Evolutionary conservation across 495 filamentous ascomycete species (phyloP), one percentile per base, ranked within the genome.

Genomic region (Podospora australis): DNA sequence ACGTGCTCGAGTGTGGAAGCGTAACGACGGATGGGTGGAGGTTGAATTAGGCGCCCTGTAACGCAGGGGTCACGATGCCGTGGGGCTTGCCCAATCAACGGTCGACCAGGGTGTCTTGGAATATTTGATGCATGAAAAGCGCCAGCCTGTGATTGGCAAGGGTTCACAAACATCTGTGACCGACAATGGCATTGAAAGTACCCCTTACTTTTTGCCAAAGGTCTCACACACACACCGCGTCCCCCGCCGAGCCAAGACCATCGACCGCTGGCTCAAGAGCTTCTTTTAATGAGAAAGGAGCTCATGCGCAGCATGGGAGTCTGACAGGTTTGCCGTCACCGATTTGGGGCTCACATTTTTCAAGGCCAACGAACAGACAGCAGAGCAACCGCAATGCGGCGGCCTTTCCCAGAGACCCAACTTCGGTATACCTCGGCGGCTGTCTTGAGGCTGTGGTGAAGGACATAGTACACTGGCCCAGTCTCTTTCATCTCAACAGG

Each of bases 21-120:
- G n/a, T n/a, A n/a, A n/a, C n/a, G n/a, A n/a, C n/a, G n/a, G n/a
- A n/a, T n/a, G 47, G 23, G 30, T 54, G 25, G 46, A 53, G 46
- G 49, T 57, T 47, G 46, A 59, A 59, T 61, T 73, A 72, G 57
- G 63, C 70, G 70, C 71, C 70, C 63, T 70, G 63, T 60, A 66
- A 70, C 63, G 59, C 63, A 60, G 44, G 58, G 55, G 61, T 58
- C 48, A 45, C 48, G 50, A 44, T 53, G 43, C 58, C 59, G 61
- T 60, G 44, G 29, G 29, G 39, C 40, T 54, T 44, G 41, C 28
- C 71, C 70, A 74, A 72, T 72, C 59, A 71, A 52, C 22, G 44
- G 42, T 34, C 45, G 34, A 32, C 50, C 47, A 55, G 26, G 46
- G 30, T 54, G 55, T 55, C 63, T 66, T 49, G 70, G 61, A 71